phyloP scores from a whole-genome alignment of 306 rosid species.

The Cicer cuneatum region DNA sequence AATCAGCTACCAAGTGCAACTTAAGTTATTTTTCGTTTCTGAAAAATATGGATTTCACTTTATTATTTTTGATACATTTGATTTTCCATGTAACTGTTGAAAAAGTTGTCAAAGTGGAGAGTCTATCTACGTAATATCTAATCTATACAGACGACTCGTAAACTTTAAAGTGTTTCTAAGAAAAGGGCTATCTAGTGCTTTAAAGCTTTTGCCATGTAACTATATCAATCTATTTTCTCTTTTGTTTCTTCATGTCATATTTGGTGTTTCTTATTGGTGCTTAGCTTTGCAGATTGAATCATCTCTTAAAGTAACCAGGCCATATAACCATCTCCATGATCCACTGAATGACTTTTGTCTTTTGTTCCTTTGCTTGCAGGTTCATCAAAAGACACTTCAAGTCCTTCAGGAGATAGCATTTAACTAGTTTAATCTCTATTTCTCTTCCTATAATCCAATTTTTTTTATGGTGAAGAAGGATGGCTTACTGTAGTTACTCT shows the following conservation, averaged over 20 bases:
- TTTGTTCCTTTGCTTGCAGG: conserved; percentile 58
- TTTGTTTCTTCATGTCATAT: not conserved
- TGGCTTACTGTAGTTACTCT: conserved; percentile 29
- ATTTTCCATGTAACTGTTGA: not conserved
- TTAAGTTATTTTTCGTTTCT: not conserved
- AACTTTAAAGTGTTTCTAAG: not conserved
- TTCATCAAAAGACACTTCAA: conserved; percentile 87
- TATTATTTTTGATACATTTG: not conserved
- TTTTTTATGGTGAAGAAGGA: conserved; percentile 13
- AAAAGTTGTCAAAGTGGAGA: not conserved
- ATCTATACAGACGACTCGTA: not conserved
- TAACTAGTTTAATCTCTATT: conserved; percentile 40
- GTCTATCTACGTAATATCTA: not conserved
- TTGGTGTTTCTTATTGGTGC: not conserved
- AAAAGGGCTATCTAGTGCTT: not conserved
- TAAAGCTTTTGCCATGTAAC: not conserved
- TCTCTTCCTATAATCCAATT: not conserved
- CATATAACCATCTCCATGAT: conserved; percentile 16
- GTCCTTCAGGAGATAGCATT: conserved; percentile 89
- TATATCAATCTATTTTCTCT: too few relatives aligned
- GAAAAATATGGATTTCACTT: not conserved
- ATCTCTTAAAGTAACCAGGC: conserved; percentile 20
- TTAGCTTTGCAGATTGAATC: not conserved
- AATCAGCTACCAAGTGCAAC: conserved; percentile 3
- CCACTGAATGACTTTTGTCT: conserved; percentile 25